Percentiles rank a stretch among this genome's conserved stretches.
Conservation (phyloP, 1,284 basidiomycete genomes). For the Austroboletus novae-zelandiae region DNA sequence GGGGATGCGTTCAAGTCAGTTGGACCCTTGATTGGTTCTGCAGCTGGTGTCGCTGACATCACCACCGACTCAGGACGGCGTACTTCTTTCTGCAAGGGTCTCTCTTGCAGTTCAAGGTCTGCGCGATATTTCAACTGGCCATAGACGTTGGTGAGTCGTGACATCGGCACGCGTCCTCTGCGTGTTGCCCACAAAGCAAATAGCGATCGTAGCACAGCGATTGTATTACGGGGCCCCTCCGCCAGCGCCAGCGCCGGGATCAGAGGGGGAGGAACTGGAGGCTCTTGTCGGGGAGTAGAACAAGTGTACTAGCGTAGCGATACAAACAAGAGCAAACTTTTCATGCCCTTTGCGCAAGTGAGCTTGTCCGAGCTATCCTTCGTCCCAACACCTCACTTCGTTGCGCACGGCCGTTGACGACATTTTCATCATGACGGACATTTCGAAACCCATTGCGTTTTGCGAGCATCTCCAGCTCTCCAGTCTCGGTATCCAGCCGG, state of each 20-base stretch:
- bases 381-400: slow-evolving; percentile 25
- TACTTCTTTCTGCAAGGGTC: slow-evolving; percentile 75
- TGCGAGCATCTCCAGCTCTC: slow-evolving; percentile 92
- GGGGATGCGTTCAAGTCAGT: slow-evolving; percentile 80
- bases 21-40: slow-evolving; percentile 9
- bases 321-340: slow-evolving; percentile 35
- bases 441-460: slow-evolving; percentile 74
- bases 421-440: slow-evolving; percentile 38
- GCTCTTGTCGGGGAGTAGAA: slow-evolving; percentile 43
- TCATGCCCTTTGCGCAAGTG: slow-evolving; percentile 14
- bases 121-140: slow-evolving; percentile 78
- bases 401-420: slow-evolving; percentile 19
- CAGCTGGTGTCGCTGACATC: slow-evolving; percentile 12
- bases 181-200: slow-evolving; percentile 29
- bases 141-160: slow-evolving; percentile 63
- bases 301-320: slow-evolving; percentile 19
- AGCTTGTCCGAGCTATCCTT: slow-evolving; percentile 4
- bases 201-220: slow-evolving; percentile 68
- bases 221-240: slow-evolving; percentile 68
- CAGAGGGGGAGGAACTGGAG: slow-evolving; percentile 68
- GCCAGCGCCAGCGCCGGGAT: slow-evolving; percentile 40
- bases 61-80: slow-evolving; percentile 48
- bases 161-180: slow-evolving; percentile 10
- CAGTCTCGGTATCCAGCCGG: slow-evolving; percentile 92
- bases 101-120: slow-evolving; percentile 76